A percentile compares a stretch with the other conserved stretches of the same genome.
phyloP scores from a whole-genome alignment of 257 asterid genomes.

The Anisodus tanguticus region DNA sequence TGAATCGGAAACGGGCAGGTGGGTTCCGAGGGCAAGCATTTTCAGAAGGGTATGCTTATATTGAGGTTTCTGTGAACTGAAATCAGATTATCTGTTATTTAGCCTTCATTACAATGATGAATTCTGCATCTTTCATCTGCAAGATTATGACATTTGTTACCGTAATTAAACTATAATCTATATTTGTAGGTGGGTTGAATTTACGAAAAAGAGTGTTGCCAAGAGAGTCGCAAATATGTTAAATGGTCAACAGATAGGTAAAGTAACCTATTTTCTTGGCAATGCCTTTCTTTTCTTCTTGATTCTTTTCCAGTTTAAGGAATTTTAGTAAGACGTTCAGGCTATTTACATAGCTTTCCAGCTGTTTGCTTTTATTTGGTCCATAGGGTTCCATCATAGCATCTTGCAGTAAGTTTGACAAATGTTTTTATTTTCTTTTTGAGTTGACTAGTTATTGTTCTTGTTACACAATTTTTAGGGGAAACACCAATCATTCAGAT shows the following conservation, averaged over 20 bases:
- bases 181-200: slow-evolving; percentile 89
- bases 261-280: not conserved
- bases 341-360: not conserved
- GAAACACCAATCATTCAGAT: not conserved
- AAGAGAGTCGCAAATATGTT: slow-evolving; percentile 80
- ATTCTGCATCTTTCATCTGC: not conserved
- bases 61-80: not conserved
- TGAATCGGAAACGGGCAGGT: slow-evolving; percentile 68
- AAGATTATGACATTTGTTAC: not conserved
- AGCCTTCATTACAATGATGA: not conserved
- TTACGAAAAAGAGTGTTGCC: slow-evolving; percentile 75
- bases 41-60: slow-evolving; percentile 74
- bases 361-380: not conserved
- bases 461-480: not conserved
- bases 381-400: not conserved
- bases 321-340: not conserved
- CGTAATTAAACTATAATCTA: not conserved
- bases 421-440: not conserved
- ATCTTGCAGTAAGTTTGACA: not conserved
- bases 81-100: not conserved
- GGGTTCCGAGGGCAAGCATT: slow-evolving; percentile 82
- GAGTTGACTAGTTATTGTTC: not conserved
- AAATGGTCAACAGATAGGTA: slow-evolving; percentile 87
- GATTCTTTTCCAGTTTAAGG: slow-evolving; percentile 9
- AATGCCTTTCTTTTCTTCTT: not conserved